Conservation (phyloP, 331 rosid species). For the Cydonia oblonga region DNA sequence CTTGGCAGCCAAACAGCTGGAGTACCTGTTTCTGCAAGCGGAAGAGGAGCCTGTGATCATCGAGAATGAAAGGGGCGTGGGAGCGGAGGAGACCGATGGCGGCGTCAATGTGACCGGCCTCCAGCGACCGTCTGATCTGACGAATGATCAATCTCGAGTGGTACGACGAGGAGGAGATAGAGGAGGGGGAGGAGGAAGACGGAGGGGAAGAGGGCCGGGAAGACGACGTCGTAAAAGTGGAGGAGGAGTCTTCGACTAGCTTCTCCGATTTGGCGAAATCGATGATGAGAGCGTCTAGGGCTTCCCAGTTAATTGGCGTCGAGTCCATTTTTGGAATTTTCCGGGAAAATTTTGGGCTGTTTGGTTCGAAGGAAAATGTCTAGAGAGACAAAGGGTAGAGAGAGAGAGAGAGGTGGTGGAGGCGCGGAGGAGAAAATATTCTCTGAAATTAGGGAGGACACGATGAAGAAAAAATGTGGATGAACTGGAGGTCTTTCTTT, state of each 20-base stretch:
- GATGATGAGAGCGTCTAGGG: constrained; percentile 68
- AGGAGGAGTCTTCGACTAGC: constrained; percentile 58
- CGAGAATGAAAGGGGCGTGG: constrained; percentile 73
- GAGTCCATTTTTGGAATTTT: constrained; percentile 48
- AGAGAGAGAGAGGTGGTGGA: not conserved
- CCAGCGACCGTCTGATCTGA: constrained; percentile 66
- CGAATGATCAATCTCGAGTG: constrained; percentile 70
- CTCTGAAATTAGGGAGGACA: not conserved
- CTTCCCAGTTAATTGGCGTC: constrained; percentile 82
- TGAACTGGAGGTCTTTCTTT: not conserved
- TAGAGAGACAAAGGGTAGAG: too few relatives aligned
- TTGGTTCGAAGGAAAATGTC: not conserved
- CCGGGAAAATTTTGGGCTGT: constrained; percentile 4
- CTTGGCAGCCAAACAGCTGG: not conserved
- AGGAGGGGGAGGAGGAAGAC: constrained; percentile 27
- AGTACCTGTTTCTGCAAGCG: constrained; percentile 89
- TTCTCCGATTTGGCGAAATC: constrained; percentile 93
- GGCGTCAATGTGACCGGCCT: constrained; percentile 60
- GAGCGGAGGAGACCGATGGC: constrained; percentile 60
- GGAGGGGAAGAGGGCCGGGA: constrained; percentile 15
- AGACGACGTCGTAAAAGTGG: constrained; percentile 17
- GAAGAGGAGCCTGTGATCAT: constrained; percentile 78
- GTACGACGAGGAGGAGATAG: constrained; percentile 72
- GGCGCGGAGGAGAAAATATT: not conserved
- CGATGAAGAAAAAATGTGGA: not conserved